A percentile compares a stretch with the other conserved stretches of the same genome.
Evolutionary conservation across 106 monocot genomes (phyloP).

Genomic region (Platanthera guangdongensis): DNA sequence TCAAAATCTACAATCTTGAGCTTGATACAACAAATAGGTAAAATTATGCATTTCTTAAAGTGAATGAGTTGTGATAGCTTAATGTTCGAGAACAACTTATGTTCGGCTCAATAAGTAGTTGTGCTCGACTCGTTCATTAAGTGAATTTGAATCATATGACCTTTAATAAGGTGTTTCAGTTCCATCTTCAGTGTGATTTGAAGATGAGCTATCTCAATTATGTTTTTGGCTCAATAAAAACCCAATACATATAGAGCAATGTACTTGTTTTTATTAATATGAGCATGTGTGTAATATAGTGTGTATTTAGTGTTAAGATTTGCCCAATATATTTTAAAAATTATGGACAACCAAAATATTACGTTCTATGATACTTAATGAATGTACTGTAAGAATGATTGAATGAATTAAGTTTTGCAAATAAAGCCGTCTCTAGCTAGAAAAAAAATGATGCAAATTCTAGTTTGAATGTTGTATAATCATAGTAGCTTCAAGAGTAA

Average conservation of each 20-base stretch:
- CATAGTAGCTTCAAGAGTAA: background rate
- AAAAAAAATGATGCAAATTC: background rate
- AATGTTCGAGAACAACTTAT: background rate
- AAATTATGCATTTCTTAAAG: too few relatives aligned
- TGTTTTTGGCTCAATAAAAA: too few relatives aligned
- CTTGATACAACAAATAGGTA: too few relatives aligned
- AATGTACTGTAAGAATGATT: background rate
- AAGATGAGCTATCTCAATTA: background rate
- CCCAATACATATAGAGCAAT: too few relatives aligned
- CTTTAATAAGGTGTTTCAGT: background rate
- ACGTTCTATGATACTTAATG: background rate
- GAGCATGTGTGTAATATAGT: too few relatives aligned
- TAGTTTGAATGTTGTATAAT: background rate
- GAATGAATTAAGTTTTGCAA: background rate
- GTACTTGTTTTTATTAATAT: too few relatives aligned
- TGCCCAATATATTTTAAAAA: background rate
- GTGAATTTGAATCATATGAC: background rate
- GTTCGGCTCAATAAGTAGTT: background rate
- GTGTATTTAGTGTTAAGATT: too few relatives aligned
- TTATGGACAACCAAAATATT: background rate
- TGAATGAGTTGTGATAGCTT: background rate
- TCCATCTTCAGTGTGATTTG: background rate
- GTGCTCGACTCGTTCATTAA: background rate
- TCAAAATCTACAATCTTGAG: too few relatives aligned
- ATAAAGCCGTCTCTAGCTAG: background rate